Evolutionary conservation across 2,329 filamentous ascomycete genomes (phyloP).

Genomic region (Pestalotiopsis sp.): DNA sequence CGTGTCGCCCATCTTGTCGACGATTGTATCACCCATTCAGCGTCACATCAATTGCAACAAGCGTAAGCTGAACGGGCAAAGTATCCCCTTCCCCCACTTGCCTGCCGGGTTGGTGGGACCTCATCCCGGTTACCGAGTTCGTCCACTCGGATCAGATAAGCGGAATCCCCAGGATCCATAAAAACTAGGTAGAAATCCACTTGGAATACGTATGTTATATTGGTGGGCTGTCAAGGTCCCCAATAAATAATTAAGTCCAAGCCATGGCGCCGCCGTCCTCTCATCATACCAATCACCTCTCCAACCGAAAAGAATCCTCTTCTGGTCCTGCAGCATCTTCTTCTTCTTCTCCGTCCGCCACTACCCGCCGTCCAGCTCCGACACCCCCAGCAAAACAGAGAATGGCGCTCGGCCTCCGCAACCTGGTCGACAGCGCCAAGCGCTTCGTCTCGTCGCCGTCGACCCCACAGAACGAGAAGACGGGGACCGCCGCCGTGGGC

Average conservation of each 20-base stretch:
- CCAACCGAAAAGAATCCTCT: neutral
- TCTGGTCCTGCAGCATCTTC: neutral
- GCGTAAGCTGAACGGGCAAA: neutral
- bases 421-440: conserved; percentile 40
- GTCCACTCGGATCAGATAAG: conserved; percentile 12
- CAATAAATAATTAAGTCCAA: too few relatives aligned
- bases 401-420: conserved; percentile 47
- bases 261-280: neutral
- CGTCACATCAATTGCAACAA: neutral
- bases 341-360: neutral
- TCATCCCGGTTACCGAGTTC: neutral
- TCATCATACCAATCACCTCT: neutral
- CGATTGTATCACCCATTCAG: neutral
- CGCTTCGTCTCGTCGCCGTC: conserved; percentile 2
- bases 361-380: neutral
- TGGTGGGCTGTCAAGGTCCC: neutral
- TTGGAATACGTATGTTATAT: neutral
- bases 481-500: conserved; percentile 31
- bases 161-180: conserved; percentile 3
- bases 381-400: conserved; percentile 12
- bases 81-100: conserved; percentile 11
- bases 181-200: conserved; percentile 1
- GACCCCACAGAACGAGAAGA: conserved; percentile 21
- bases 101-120: conserved; percentile 4
- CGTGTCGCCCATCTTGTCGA: neutral